Percentiles rank a stretch among this genome's conserved stretches.
Evolutionary conservation across 768 basidiomycete genomes (phyloP).

Genomic region (Boletus patriciae): DNA sequence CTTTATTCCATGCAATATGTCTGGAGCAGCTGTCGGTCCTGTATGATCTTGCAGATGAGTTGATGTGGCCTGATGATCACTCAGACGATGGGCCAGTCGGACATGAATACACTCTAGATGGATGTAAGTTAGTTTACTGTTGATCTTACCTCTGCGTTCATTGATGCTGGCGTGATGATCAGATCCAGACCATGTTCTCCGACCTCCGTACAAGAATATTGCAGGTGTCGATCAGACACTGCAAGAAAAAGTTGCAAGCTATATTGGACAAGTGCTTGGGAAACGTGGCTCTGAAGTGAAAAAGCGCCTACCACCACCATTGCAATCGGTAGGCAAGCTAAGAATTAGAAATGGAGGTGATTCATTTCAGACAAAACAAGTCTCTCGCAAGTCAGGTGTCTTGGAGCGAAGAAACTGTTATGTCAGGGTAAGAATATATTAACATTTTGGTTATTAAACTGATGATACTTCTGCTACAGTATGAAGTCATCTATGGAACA

Average conservation of each 20-base stretch:
- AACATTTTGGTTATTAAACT: no score
- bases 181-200: no score
- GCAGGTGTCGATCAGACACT: no score
- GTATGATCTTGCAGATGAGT: no score
- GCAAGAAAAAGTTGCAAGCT: no score
- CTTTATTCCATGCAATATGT: neutral
- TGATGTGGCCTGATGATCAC: no score
- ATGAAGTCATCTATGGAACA: neutral
- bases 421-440: neutral
- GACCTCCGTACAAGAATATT: no score
- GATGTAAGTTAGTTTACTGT: no score
- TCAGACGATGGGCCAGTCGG: no score
- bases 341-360: neutral
- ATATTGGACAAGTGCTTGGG: neutral
- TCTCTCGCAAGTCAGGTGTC: neutral
- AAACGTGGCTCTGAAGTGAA: neutral
- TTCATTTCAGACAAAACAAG: neutral
- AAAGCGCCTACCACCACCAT: neutral
- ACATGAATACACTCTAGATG: no score
- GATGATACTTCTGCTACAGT: neutral
- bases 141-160: no score
- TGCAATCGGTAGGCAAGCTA: neutral
- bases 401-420: neutral
- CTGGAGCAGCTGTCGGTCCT: neutral
- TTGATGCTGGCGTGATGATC: no score